Evolutionary conservation across 352 stramenopile species (phyloP), one percentile per base, ranked within the genome.

Genomic region (Phytophthora boehmeriae): DNA sequence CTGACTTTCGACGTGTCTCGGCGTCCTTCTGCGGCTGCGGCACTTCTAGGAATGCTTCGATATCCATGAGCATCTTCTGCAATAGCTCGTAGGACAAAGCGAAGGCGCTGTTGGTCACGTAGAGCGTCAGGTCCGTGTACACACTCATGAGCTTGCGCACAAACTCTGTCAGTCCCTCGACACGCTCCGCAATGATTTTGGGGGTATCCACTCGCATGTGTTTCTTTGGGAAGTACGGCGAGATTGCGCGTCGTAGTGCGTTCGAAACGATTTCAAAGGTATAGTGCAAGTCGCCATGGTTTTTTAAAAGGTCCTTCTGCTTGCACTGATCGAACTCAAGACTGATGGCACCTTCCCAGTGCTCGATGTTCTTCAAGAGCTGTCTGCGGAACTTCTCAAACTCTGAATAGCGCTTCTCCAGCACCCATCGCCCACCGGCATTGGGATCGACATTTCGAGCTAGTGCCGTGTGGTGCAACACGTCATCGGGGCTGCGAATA

Each of bases 361-460:
- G 50, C 32, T 75, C 66, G 42, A 83, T 80, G 19, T 65, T 48
- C 30, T 74, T 63, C 20, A 87, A 30, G 39, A 83, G 63, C 16
- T 53, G 28, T 17, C 60, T 54, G 36, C 76, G 80, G 47, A 88
- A 81, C 8, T 32, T 35, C n/a, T 58, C 53, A 48, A 86, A 90
- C 68, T 88, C 76, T 10, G 78, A 87, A 49, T 83, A 90, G 28
- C 78, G 76, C 30, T 83, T 84, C 52, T 75, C 64, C 48, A 90
- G 63, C 34, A 81, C 53, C 80, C 80, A 90, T 44, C 58, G 62
- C 41, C 54, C 59, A 13, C 57, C 63, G 10, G 44, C 63, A 28
- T 51, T 46, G 10, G 57, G 35, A n/a, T 49, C 30, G 8, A 30
- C 47, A 32, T 71, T 55, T 51, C 55, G 55, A 9, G 57, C 63